Percentiles rank a stretch among this genome's conserved stretches.
These are phyloP conservation scores for Lomentospora prolificans DNA, from an alignment of 2,329 filamentous ascomycete species.

Conservation along the genomic window DNA sequence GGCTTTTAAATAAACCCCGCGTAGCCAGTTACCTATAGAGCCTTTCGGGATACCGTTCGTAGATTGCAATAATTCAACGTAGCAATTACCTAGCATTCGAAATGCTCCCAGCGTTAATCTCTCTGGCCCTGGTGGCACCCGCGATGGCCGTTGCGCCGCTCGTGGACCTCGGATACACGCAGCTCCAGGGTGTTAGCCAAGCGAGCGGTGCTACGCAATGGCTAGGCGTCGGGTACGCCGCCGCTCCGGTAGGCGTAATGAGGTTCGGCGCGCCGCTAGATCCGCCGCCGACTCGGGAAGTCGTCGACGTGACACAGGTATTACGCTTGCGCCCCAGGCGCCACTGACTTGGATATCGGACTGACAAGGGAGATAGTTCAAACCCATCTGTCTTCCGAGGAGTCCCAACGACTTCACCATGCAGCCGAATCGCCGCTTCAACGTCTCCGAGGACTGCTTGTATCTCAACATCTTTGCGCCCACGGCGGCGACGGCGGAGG, in stretches of 20 bases:
- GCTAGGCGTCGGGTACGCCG: conserved; percentile 67
- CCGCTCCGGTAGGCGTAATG: conserved; percentile 53
- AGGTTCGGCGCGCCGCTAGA: conserved; percentile 60
- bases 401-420: conserved; percentile 13
- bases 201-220: conserved; percentile 55
- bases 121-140: not conserved
- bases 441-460: conserved; percentile 55
- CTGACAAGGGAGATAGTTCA: conserved; percentile 16
- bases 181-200: conserved; percentile 48
- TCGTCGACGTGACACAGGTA: conserved; percentile 47
- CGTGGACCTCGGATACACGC: conserved; percentile 58
- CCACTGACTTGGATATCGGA: too few relatives aligned
- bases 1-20: too few relatives aligned
- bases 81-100: not conserved
- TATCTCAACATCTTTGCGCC: conserved; percentile 58
- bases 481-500: conserved; percentile 32
- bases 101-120: not conserved
- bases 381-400: conserved; percentile 22
- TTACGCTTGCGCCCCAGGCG: too few relatives aligned
- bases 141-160: conserved; percentile 4
- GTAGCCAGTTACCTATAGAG: too few relatives aligned
- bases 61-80: too few relatives aligned
- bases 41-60: too few relatives aligned
- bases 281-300: conserved; percentile 34
- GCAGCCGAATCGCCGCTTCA: conserved; percentile 12